Base-by-base conservation (phyloP, 345 rosid species). In the Hibiscus mutabilis region DNA sequence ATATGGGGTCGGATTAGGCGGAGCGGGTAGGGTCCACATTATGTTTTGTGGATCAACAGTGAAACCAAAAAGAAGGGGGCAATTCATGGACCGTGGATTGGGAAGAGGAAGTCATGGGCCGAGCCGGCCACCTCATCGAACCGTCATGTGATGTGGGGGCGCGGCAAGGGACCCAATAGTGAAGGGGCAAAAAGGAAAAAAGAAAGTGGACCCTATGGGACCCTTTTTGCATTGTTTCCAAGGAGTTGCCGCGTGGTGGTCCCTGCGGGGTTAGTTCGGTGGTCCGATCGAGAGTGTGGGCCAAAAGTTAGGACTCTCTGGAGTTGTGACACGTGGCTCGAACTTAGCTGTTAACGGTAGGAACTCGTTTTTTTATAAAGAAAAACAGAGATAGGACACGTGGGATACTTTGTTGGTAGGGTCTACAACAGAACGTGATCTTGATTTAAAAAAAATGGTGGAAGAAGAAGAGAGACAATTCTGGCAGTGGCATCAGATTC, bases 21-120 rank as follows among this genome's bases (percentile, higher is more conserved):
- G 66, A 64, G 24, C 6, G 5, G 2, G 68, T 57, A 77, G 87
- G 86, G 82, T 79, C 87, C 81, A 79, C 33, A 0, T 9, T 5
- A 6, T 6, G 14, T 73, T 42, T 1, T 75, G 87, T 82, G 88
- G 86, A 87, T 83, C 90, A 86, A 82, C 78, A 74, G 79, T 70
- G 77, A 74, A 79, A 74, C 56, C 51, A 22, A 65, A 58, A 62
- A 66, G 70, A 11, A 19, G n/a, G 33, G 61, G 61, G 60, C 19
- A 61, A 69, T 58, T 70, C 81, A 74, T 76, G 79, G 76, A 78
- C 82, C 79, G 79, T 78, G 75, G 72, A 74, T 74, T n/a, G 70
- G 68, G 71, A 59, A 51, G 62, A 21, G 58, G 72, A 49, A 27
- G 55, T 13, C 46, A 14, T 51, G 49, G 47, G 56, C 18, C 18